phyloP scores from a whole-genome alignment of 108 stramenopile species.

The Parietichytrium sp. region DNA sequence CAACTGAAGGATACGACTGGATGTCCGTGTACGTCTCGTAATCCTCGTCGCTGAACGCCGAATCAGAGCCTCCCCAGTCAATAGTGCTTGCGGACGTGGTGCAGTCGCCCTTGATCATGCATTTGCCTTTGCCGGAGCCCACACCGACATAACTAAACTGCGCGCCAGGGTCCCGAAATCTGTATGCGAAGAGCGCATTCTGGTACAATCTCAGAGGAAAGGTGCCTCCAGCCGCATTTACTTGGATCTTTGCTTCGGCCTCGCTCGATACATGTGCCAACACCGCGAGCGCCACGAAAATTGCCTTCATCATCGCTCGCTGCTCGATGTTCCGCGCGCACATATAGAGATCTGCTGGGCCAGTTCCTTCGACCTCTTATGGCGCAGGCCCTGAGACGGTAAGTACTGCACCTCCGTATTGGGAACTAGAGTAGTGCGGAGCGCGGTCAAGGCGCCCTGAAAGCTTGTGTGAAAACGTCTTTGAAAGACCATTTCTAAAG shows the following conservation, averaged over 20 bases:
- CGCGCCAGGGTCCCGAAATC: not conserved
- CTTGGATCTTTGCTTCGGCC: not conserved
- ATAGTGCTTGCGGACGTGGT: not conserved
- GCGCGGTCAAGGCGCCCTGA: too few relatives aligned
- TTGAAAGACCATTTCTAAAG: too few relatives aligned
- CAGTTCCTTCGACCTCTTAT: too few relatives aligned
- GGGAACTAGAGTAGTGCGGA: too few relatives aligned
- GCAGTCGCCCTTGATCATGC: not conserved
- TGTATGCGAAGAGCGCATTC: constrained; percentile 16
- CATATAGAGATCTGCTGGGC: too few relatives aligned
- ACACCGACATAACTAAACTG: not conserved
- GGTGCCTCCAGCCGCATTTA: constrained; percentile 27
- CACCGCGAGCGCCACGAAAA: too few relatives aligned
- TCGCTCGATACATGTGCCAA: too few relatives aligned
- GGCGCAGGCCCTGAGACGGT: too few relatives aligned
- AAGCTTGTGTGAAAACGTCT: too few relatives aligned
- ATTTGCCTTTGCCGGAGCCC: not conserved
- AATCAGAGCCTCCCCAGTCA: not conserved
- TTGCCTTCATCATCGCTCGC: too few relatives aligned
- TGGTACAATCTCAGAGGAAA: constrained; percentile 24
- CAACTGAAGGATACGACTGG: constrained; percentile 26
- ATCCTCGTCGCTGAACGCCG: not conserved
- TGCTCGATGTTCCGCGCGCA: too few relatives aligned
- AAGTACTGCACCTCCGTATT: too few relatives aligned
- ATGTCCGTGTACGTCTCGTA: not conserved